These are phyloP conservation scores for Xanthoconium stramineum DNA, from an alignment of 768 basidiomycete genomes.

Conservation along the genomic window DNA sequence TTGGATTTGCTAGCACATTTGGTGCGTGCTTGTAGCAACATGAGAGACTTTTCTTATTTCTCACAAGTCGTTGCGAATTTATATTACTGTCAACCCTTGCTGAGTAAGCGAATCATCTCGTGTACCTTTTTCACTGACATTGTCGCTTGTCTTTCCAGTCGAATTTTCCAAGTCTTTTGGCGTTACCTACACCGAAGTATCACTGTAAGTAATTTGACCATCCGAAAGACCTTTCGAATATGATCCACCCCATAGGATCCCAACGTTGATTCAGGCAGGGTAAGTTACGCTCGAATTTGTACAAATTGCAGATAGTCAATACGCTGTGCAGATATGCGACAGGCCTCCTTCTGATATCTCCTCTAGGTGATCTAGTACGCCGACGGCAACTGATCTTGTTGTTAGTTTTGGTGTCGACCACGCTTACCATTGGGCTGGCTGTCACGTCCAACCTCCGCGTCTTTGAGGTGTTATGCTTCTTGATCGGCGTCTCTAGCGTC, in stretches of 20 bases:
- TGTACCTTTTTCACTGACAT: not conserved
- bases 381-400: conserved; percentile 66
- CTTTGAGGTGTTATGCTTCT: conserved; percentile 67
- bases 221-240: not conserved
- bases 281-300: conserved; percentile 23
- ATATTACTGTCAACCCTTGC: conserved; percentile 79
- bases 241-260: conserved; percentile 42
- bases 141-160: conserved; percentile 15
- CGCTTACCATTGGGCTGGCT: conserved; percentile 69
- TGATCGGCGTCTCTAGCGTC: conserved; percentile 70
- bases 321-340: conserved; percentile 53
- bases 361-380: conserved; percentile 80
- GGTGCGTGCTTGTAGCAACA: conserved; percentile 13
- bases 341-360: conserved; percentile 73
- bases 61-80: conserved; percentile 63
- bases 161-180: conserved; percentile 39
- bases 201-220: conserved; percentile 21
- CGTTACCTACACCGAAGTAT: conserved; percentile 36
- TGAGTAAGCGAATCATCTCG: conserved; percentile 45
- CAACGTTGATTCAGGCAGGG: conserved; percentile 69
- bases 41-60: not conserved
- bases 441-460: conserved; percentile 54
- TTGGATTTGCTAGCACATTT: conserved; percentile 60
- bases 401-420: conserved; percentile 49
- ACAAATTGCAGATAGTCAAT: not conserved